A percentile compares a stretch with the other conserved stretches of the same genome.
These are phyloP conservation scores for Fusarium sarcochroum DNA, from an alignment of 2,329 filamentous ascomycete species.

Conservation along the genomic window DNA sequence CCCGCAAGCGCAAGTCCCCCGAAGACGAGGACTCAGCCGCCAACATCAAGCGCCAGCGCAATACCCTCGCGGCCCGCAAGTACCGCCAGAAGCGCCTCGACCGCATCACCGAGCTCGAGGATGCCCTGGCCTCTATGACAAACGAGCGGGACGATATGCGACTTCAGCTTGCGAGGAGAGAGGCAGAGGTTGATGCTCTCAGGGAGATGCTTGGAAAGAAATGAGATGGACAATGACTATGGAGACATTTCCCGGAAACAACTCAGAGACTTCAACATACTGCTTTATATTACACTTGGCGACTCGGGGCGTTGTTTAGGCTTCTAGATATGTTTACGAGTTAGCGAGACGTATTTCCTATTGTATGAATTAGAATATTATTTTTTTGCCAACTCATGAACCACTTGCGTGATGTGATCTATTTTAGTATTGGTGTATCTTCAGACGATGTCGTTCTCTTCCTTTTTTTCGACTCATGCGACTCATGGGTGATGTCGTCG, in stretches of 20 bases:
- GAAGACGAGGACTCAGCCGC: conserved; percentile 46
- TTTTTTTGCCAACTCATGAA: conserved; percentile 22
- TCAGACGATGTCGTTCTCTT: conserved; percentile 40
- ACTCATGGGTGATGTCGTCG: conserved; percentile 49
- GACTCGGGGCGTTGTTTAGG: conserved; percentile 29
- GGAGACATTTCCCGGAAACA: neutral
- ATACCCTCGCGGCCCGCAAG: conserved; percentile 79
- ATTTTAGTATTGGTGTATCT: neutral
- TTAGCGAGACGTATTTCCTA: conserved; percentile 24
- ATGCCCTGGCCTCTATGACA: conserved; percentile 69
- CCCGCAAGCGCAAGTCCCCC: conserved; percentile 44
- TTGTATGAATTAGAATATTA: conserved; percentile 2
- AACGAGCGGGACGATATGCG: conserved; percentile 74
- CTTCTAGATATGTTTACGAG: conserved; percentile 24
- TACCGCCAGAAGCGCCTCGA: conserved; percentile 80
- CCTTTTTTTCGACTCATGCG: conserved; percentile 26
- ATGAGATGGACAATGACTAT: conserved; percentile 12
- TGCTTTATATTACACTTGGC: neutral
- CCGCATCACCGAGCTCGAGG: conserved; percentile 73
- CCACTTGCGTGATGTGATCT: neutral
- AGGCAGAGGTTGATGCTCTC: conserved; percentile 75
- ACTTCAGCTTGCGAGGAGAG: conserved; percentile 72
- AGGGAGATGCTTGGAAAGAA: conserved; percentile 62
- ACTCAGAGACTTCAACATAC: neutral
- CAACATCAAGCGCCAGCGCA: conserved; percentile 72